Base-by-base conservation (phyloP, 2,329 filamentous ascomycete genomes). In the Thermoascus crustaceus region DNA sequence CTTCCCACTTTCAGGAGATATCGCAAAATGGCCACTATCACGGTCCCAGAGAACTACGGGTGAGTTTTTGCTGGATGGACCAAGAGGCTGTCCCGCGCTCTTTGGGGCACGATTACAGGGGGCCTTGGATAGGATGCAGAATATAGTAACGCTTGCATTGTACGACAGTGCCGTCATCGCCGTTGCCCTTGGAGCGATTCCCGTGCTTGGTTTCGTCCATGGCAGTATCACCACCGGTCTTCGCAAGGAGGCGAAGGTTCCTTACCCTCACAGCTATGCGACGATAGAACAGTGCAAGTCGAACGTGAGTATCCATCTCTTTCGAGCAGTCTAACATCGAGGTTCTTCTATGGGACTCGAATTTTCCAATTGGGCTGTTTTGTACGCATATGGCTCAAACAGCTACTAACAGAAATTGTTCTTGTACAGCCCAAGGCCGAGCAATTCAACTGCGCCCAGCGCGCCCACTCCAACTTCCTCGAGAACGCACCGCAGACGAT, bases 221-320 rank as follows among this genome's bases (percentile, higher is more conserved):
- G 69, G 68, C 44, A 35, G 16, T 10, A 61, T 71, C 50, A 66
- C 71, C 19, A 52, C 50, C 30, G 14, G 26, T 14, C 59, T 66
- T 54, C 73, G 76, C 58, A 70, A 68, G 45, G 48, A 55, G 3
- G 72, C 75, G 42, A 63, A 68, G 26, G 60, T 78, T 41, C 62
- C 64, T 10, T 78, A 78, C 55, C 76, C 76, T 9, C 71, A 73
- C 58, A 58, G 63, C 52, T 78, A 76, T 58, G 76, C 76, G 19
- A 71, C 71, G 14, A 56, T 64, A 32, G 67, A 72, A 40, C 68
- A 76, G 53, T 64, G 73, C 53, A 66, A 65, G 46, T 48, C 58
- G 51, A 60, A 67, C 60, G 60, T 65, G 47, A 54, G 50, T 58
- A 49, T 9, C n/a, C 14, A 55, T 68, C 49, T 53, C 62, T 20